Percentiles rank a stretch among this genome's conserved stretches.
phyloP scores from a whole-genome alignment of 495 filamentous ascomycete genomes.

The Daldinia vernicosa region DNA sequence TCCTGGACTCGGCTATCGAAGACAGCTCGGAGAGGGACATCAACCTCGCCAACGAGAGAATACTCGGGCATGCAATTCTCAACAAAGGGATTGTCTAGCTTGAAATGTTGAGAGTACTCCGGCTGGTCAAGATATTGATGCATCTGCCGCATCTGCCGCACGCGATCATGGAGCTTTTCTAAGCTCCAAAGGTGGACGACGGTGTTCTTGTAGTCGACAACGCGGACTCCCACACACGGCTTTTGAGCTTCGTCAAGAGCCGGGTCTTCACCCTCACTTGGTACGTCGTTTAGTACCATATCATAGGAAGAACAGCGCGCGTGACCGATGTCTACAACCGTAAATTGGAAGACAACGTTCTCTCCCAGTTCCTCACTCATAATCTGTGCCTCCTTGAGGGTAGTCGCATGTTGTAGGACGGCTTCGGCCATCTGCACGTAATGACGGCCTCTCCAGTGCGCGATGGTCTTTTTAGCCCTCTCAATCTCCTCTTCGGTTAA shows the following conservation, averaged over 20 bases:
- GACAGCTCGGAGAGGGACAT: conserved; percentile 91
- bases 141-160: conserved; percentile 93
- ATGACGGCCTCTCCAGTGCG: conserved; percentile 83
- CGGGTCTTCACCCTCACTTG: conserved; percentile 84
- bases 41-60: conserved; percentile 91
- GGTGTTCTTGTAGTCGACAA: conserved; percentile 87
- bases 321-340: conserved; percentile 88
- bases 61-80: conserved; percentile 90
- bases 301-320: conserved; percentile 93
- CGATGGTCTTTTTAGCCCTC: conserved; percentile 69
- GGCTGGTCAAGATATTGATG: conserved; percentile 95
- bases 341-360: conserved; percentile 93
- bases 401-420: conserved; percentile 84
- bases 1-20: conserved; percentile 96
- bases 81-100: conserved; percentile 83
- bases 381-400: conserved; percentile 93
- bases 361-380: conserved; percentile 98
- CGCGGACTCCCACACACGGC: conserved; percentile 89
- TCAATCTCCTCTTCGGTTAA: conserved; percentile 74
- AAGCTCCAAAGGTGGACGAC: conserved; percentile 95
- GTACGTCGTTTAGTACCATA: conserved; percentile 90
- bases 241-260: conserved; percentile 83
- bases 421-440: conserved; percentile 96
- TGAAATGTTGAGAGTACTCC: conserved; percentile 86
- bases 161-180: conserved; percentile 86